Base-by-base conservation (phyloP, 164 flowering plant species). In the Brasenia schreberi region DNA sequence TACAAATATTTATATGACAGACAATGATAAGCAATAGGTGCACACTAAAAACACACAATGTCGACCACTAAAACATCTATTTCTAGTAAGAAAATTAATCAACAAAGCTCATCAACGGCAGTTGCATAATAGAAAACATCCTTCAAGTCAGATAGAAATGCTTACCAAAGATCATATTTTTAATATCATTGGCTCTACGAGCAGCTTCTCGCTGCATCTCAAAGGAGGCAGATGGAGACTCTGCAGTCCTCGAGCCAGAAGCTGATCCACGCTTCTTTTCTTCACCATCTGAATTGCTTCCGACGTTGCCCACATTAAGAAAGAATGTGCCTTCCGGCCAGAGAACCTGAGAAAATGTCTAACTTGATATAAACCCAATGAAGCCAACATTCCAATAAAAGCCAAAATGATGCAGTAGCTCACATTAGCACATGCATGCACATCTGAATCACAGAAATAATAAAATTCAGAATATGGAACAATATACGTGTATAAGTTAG, bases 301-400 rank as follows among this genome's bases (percentile, higher is more conserved):
- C 82, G 64, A 53, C 17, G 45, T 17, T 68, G 19, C 74, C 74
- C 66, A 87, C 60, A 64, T 62, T 81, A 67, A 80, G 68, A 72
- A 92, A 92, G 79, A 95, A 95, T 60, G 62, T 83, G 7, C 96
- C 99, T 77, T 78, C 78, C 10, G 99, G 99, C 97, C 97, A 94
- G 19, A 94, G 86, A 75, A 84, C 69, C 99, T 94, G 39, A 78
- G 59, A 49, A 49, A 3, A 33, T 1, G 39, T 33, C 39, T 33
- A 33, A 33, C 39, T 33, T 33, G 39, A 33, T 33, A 33, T 33
- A 33, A 33, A 33, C 39, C 39, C 39, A 33, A 33, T 33, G 39
- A 33, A 33, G 39, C 39, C 39, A 33, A 33, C 39, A 33, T 33
- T 33, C 39, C 39, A 33, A 33, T 33, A 33, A 33, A 33, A 33